Base-by-base conservation (phyloP, 345 rosid species). In the Lepidium aucheri region DNA sequence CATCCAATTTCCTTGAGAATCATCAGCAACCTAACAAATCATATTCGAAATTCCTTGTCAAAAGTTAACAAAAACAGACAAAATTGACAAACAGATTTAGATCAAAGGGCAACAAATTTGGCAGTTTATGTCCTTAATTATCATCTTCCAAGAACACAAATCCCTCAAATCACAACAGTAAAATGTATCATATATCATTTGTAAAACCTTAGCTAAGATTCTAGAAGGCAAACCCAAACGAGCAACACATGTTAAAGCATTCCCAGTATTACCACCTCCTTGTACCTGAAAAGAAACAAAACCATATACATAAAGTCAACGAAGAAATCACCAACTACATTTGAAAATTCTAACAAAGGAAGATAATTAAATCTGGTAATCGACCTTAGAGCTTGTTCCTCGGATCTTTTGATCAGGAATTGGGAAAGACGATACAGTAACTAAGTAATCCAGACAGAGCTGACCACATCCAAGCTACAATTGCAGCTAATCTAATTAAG, bases 331-430 rank as follows among this genome's bases (percentile, higher is more conserved):
- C n/a, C 7, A 28, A 17, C 5, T 17, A 49, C 24, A 45, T 44
- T 5, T 4, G 3, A 20, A 18, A 16, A 24, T 24, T 24, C 26
- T 24, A 24, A 30, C 4, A 5, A 15, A 44, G 4, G 12, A 43
- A 0, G 47, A 34, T 1, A 33, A 53, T 9, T 15, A 13, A 24
- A 53, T 53, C 8, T 11, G 0, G 4, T 34, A 0, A 14, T 35
- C 0, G 44, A 84, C 95, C 89, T 84, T 81, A 47, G 73, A 81
- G 74, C 88, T 86, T 4, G 88, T 87, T 78, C 83, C 45, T 71
- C 89, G 73, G 74, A 89, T 87, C 77, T 89, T 92, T 63, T 92
- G 91, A 44, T 89, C 91, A 2, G 95, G 96, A 16, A 83, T 77
- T 36, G 96, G 95, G 63, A 76, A 92, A 72, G 88, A 74, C 44